phyloP scores from a whole-genome alignment of 2,329 filamentous ascomycete genomes.

The Penicillium psychrosexuale region DNA sequence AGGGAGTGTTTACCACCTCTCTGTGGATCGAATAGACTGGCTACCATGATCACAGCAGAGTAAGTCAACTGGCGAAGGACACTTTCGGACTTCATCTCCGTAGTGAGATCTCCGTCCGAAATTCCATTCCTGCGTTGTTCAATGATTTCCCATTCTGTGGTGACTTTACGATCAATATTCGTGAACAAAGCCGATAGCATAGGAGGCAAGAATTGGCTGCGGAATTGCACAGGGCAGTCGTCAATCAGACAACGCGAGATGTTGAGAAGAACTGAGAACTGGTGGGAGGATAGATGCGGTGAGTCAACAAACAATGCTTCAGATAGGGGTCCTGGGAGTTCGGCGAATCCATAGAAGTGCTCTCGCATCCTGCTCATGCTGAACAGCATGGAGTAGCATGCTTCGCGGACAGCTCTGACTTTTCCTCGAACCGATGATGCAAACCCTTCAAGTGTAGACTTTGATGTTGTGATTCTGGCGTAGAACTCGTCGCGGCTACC shows the following conservation, averaged over 20 bases:
- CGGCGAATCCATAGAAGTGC: constrained; percentile 85
- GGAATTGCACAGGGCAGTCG: constrained; percentile 77
- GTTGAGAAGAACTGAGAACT: constrained; percentile 89
- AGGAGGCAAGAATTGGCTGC: constrained; percentile 77
- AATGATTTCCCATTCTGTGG: constrained; percentile 78
- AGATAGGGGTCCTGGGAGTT: constrained; percentile 78
- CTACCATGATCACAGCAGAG: constrained; percentile 86
- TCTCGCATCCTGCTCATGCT: constrained; percentile 84
- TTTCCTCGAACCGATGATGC: constrained; percentile 89
- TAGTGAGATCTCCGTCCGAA: constrained; percentile 74
- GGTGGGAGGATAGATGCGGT: constrained; percentile 80
- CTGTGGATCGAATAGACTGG: constrained; percentile 77
- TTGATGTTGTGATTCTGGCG: constrained; percentile 82
- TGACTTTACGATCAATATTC: constrained; percentile 84
- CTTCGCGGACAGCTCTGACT: constrained; percentile 84
- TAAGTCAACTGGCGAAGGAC: constrained; percentile 90
- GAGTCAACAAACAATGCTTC: constrained; percentile 81
- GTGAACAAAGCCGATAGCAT: constrained; percentile 77
- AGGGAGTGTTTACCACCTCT: constrained; percentile 53
- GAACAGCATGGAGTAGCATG: constrained; percentile 90
- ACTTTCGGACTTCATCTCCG: constrained; percentile 98
- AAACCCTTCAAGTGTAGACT: constrained; percentile 84
- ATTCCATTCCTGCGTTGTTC: constrained; percentile 57
- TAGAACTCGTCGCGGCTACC: constrained; percentile 98
- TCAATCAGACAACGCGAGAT: constrained; percentile 85